Evolutionary conservation across 176 grass and related monocot species (phyloP).

Genomic region (Tuctoria greenei): DNA sequence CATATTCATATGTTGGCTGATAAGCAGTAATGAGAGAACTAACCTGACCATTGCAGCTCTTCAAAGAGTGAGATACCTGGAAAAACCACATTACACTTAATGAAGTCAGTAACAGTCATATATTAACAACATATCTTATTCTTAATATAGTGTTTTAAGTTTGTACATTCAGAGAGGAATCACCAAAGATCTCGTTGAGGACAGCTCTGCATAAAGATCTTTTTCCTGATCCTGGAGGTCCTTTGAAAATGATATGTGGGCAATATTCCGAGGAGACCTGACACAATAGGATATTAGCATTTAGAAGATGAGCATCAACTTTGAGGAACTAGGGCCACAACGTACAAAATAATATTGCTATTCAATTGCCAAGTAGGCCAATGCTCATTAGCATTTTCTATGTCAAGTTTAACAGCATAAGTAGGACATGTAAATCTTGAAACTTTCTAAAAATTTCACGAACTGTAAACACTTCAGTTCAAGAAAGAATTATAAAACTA

Average conservation of each 20-base stretch:
- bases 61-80: conserved; percentile 67
- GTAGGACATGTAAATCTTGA: neutral
- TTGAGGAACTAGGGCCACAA: neutral
- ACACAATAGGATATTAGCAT: conserved; percentile 5
- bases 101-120: conserved; percentile 1
- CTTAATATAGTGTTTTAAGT: conserved; percentile 14
- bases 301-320: conserved; percentile 23
- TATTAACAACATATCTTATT: conserved; percentile 10
- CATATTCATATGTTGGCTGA: conserved; percentile 5
- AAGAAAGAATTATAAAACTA: conserved; percentile 14
- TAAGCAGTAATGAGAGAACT: conserved; percentile 17
- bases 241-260: conserved; percentile 75
- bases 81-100: conserved; percentile 43
- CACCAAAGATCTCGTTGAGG: conserved; percentile 62
- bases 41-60: conserved; percentile 62
- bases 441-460: neutral
- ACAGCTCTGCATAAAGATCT: conserved; percentile 66
- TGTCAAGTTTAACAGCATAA: neutral
- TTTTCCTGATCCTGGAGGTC: conserved; percentile 65
- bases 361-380: conserved; percentile 30
- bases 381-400: neutral
- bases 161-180: conserved; percentile 62
- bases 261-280: conserved; percentile 51
- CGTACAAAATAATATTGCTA: conserved; percentile 9
- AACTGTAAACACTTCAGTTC: neutral